phyloP scores from a whole-genome alignment of 352 stramenopile species.

The Phytophthora sp. region DNA sequence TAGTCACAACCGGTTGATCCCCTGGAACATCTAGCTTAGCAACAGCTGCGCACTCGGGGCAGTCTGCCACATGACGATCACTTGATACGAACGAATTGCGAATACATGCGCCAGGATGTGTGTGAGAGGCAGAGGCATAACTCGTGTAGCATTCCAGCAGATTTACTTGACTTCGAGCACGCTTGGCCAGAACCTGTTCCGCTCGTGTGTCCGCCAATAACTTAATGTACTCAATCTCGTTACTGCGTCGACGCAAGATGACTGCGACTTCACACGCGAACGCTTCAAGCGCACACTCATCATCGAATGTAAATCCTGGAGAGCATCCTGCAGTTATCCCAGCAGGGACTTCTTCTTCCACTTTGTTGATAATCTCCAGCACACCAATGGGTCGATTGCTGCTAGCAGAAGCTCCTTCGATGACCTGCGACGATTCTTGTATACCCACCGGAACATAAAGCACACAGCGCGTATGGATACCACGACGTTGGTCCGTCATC shows the following conservation, averaged over 20 bases:
- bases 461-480: conserved; percentile 72
- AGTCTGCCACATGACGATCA: conserved; percentile 49
- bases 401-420: conserved; percentile 31
- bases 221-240: conserved; percentile 92
- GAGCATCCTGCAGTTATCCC: conserved; percentile 17
- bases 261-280: conserved; percentile 89
- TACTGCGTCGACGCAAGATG: conserved; percentile 79
- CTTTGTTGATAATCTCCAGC: conserved; percentile 90
- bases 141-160: conserved; percentile 81
- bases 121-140: conserved; percentile 55
- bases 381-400: conserved; percentile 80
- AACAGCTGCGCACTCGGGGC: conserved; percentile 42
- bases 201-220: conserved; percentile 79
- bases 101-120: conserved; percentile 57
- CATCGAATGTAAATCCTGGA: conserved; percentile 76
- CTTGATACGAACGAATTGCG: conserved; percentile 65
- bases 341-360: conserved; percentile 44
- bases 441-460: conserved; percentile 88
- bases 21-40: conserved; percentile 26
- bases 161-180: conserved; percentile 78
- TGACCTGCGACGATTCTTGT: conserved; percentile 45
- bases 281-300: conserved; percentile 87
- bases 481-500: conserved; percentile 58
- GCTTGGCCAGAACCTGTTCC: conserved; percentile 74
- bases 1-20: conserved; percentile 3